Percentiles rank a stretch among this genome's conserved stretches.
These are phyloP conservation scores for Amylocystis lapponica DNA, from an alignment of 768 basidiomycete species.

Conservation along the genomic window DNA sequence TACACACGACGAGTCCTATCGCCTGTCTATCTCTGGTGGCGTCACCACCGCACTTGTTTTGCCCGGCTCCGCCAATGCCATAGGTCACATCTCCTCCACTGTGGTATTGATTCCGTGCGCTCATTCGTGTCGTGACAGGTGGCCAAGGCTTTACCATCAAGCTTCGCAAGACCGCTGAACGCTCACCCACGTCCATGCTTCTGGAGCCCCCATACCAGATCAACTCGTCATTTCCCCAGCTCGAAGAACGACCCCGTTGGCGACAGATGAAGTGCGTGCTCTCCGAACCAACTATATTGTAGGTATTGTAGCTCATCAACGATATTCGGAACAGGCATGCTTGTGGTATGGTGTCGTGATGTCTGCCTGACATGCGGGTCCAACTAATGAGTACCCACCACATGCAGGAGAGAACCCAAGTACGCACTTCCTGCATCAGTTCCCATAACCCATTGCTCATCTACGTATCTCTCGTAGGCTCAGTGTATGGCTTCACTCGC, in stretches of 20 bases:
- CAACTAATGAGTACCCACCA: neutral
- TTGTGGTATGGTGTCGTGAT: conserved; percentile 37
- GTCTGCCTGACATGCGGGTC: conserved; percentile 5
- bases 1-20: conserved; percentile 72
- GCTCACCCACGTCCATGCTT: conserved; percentile 67
- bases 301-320: neutral
- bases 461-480: conserved; percentile 4
- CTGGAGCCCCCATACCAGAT: conserved; percentile 69
- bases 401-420: conserved; percentile 50
- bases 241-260: conserved; percentile 49
- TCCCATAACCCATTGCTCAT: neutral
- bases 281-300: neutral
- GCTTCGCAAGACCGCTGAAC: conserved; percentile 64
- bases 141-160: conserved; percentile 79
- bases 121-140: too few relatives aligned
- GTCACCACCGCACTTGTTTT: conserved; percentile 73
- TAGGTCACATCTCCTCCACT: conserved; percentile 11
- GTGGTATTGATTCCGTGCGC: neutral
- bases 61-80: conserved; percentile 52
- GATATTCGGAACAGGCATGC: conserved; percentile 38
- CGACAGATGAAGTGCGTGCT: conserved; percentile 66
- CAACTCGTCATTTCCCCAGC: conserved; percentile 43
- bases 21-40: conserved; percentile 68
- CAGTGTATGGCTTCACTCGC: conserved; percentile 30
- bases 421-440: conserved; percentile 11